A percentile compares a stretch with the other conserved stretches of the same genome.
These are phyloP conservation scores for Nepenthes mirabilis DNA, from an alignment of 148 eudicot genomes.

Conservation along the genomic window DNA sequence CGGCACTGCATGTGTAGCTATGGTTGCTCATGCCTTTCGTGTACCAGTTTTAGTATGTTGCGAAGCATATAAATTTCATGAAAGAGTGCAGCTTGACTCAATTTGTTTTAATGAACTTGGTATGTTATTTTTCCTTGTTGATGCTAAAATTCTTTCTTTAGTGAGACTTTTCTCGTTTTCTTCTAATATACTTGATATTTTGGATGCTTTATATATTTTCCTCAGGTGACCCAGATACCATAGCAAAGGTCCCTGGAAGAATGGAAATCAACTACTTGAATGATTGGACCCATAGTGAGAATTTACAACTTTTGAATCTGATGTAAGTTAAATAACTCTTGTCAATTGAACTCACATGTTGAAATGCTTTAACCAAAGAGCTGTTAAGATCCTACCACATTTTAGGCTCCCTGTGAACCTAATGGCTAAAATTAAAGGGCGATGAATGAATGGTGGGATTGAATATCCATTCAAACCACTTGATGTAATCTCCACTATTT, in stretches of 20 bases:
- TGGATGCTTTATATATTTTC: background rate
- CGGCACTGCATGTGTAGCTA: conserved; percentile 94
- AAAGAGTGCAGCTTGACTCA: conserved; percentile 96
- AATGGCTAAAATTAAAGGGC: no score
- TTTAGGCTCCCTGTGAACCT: no score
- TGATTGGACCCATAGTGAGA: conserved; percentile 54
- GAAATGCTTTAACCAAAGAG: background rate
- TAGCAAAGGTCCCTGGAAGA: conserved; percentile 71
- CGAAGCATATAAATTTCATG: conserved; percentile 98
- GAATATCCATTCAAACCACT: no score
- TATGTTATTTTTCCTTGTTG: conserved; percentile 17
- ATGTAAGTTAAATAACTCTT: conserved; percentile 32
- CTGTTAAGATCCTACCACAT: no score
- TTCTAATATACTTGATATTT: background rate
- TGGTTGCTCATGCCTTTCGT: conserved; percentile 94
- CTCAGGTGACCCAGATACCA: conserved; percentile 74
- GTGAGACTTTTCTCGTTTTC: conserved; percentile 1
- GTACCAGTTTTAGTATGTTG: conserved; percentile 94
- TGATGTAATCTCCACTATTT: no score
- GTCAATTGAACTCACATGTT: background rate
- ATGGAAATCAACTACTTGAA: conserved; percentile 51
- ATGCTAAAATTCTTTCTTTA: background rate
- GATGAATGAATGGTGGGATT: no score
- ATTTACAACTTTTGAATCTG: conserved; percentile 78
- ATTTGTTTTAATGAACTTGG: conserved; percentile 98